Conservation (phyloP, 2,329 filamentous ascomycete genomes). For the Fusarium penzigii region DNA sequence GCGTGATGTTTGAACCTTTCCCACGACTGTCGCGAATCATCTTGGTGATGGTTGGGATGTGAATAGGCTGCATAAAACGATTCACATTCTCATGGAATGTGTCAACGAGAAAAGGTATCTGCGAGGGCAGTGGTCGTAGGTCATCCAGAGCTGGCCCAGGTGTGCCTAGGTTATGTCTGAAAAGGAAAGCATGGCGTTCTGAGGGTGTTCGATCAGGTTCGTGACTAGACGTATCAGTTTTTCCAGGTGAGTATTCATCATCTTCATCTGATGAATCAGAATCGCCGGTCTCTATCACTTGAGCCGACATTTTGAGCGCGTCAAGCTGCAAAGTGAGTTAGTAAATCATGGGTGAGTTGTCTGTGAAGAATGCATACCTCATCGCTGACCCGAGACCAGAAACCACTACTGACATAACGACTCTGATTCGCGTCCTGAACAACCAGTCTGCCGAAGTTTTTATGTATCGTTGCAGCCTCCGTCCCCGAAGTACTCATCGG, state of each 20-base stretch:
- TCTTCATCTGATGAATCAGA: slow-evolving; percentile 42
- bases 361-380: slow-evolving; percentile 41
- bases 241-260: slow-evolving; percentile 23
- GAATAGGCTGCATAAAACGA: slow-evolving; percentile 41
- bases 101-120: slow-evolving; percentile 54
- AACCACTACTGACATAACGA: slow-evolving; percentile 53
- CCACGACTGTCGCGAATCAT: slow-evolving; percentile 37
- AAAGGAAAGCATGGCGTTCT: slow-evolving; percentile 54
- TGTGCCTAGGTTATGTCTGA: slow-evolving; percentile 44
- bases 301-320: slow-evolving; percentile 43
- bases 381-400: slow-evolving; percentile 58
- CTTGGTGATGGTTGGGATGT: slow-evolving; percentile 44
- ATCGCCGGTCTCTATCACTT: slow-evolving; percentile 26
- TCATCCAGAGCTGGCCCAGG: slow-evolving; percentile 36
- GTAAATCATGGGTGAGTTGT: background rate
- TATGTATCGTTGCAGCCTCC: slow-evolving; percentile 30
- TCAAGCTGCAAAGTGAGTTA: slow-evolving; percentile 38
- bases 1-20: slow-evolving; percentile 35
- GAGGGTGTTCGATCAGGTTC: slow-evolving; percentile 44
- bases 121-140: slow-evolving; percentile 54
- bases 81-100: slow-evolving; percentile 56
- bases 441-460: slow-evolving; percentile 50
- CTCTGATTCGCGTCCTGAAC: slow-evolving; percentile 44
- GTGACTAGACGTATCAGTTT: slow-evolving; percentile 30
- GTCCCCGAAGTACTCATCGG: slow-evolving; percentile 12